Evolutionary conservation across 1,284 basidiomycete species (phyloP), one percentile per base, ranked within the genome.

Genomic region (Coniophora puteana): DNA sequence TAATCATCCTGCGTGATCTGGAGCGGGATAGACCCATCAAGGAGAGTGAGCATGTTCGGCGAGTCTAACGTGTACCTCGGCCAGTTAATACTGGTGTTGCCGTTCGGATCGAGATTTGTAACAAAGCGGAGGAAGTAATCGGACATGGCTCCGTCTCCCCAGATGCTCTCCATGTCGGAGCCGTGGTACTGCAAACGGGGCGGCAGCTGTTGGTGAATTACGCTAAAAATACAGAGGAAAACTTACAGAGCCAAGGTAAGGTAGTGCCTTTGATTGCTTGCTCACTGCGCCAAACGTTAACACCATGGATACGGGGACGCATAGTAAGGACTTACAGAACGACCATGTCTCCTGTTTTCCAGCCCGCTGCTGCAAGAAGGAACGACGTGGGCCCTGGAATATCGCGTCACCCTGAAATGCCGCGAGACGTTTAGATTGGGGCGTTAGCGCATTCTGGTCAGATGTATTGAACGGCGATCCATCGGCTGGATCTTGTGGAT

Each of bases 1-100:
- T 55, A 66, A 13, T 52, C 55, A 42, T 67, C 63, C 26, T 53
- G 45, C 13, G 55, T 54, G 16, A 63, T 53, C 8, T 38, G 47
- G 21, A 49, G 45, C 4, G 61, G 56, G 4, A 37, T 31, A 2
- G 38, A 12, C 2, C 49, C 56, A 32, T 59, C 57, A 17, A 42
- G 33, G 45, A 59, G 51, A 7, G 51, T 56, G 23, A 59, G 39
- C 24, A 55, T 34, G 22, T 47, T 29, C 6, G 50, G 55, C 11
- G 49, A 43, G 28, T 44, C 51, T 18, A 34, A 37, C 21, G 32
- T 46, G 23, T 50, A 57, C 36, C 38, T 20, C 4, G 53, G 53
- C 53, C 53, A 55, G 25, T 37, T 22, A 32, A 43, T 24, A 29
- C 39, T 33, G 7, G 44, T 49, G n/a, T 35, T 31, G 8, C 47